These are phyloP conservation scores for Pisolithus thermaeus DNA, from an alignment of 1,284 basidiomycete genomes.

Conservation along the genomic window DNA sequence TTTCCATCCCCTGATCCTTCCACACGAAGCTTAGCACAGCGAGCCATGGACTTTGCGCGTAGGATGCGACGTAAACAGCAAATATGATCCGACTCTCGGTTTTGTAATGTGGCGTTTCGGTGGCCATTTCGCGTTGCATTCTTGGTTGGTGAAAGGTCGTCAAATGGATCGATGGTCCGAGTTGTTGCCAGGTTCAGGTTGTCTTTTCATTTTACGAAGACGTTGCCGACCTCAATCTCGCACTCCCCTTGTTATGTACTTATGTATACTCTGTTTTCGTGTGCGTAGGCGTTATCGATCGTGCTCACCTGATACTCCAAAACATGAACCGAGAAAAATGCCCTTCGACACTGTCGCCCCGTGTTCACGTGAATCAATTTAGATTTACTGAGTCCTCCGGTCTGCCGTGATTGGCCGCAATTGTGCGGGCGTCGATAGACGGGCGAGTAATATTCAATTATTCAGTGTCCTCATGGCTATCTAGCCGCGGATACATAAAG, in stretches of 20 bases:
- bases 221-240: conserved; percentile 5
- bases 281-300: conserved; percentile 15
- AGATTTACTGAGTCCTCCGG: conserved; percentile 13
- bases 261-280: conserved; percentile 18
- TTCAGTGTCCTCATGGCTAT: neutral
- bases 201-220: conserved; percentile 13
- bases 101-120: conserved; percentile 12
- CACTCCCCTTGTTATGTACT: conserved; percentile 4
- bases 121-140: conserved; percentile 1
- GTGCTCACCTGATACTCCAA: conserved; percentile 3
- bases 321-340: conserved; percentile 18
- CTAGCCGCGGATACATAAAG: neutral
- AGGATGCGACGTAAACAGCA: conserved; percentile 44
- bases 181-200: conserved; percentile 23
- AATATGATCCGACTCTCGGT: conserved; percentile 14
- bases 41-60: conserved; percentile 45
- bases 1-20: conserved; percentile 23
- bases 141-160: neutral
- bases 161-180: conserved; percentile 6
- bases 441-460: neutral
- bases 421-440: neutral
- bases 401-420: conserved; percentile 7
- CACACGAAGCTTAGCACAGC: conserved; percentile 37
- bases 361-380: conserved; percentile 6
- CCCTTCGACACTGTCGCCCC: neutral